Evolutionary conservation across 805 yeast genomes (phyloP), one percentile per base, ranked within the genome.

Genomic region (Nakazawaea molendinolei): DNA sequence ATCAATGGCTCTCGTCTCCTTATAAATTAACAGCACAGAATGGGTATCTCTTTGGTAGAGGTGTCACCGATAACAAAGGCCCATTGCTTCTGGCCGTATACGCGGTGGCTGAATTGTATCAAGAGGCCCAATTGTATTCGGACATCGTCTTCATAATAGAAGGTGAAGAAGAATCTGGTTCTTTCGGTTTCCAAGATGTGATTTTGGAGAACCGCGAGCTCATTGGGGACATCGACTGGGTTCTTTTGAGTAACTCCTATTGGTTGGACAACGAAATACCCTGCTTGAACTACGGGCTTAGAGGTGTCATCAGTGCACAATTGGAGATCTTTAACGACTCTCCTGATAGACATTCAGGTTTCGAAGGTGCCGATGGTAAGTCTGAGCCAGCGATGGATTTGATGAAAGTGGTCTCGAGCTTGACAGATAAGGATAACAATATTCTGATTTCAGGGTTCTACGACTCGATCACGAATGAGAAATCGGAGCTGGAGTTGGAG

Each of bases 321-420:
- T 71, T 92, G 3, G 75, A 74, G 23, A 67, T 92, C 8, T 63
- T 65, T 39, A 76, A 87, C 34, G 89, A 79, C 44, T 69, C 69
- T 41, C 95, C 94, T 1, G 97, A 92, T 55, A 65, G 95, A 40
- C 98, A 92, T 53, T 86, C 97, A 0, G 98, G 98, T 43, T 92
- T 92, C 10, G 94, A 87, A 58, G 98, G 98, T 35, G 92, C 92
- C 8, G 94, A 87, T 59, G 98, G 98, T 34, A 97, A 97, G 41
- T 69, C 82, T 39, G 98, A 90, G 49, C 97, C 98, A 2, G 79
- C 94, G 0, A 74, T 85, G 61, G 97, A 90, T 52, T 58, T 90
- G 56, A 70, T 89, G 27, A 81, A 79, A 36, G 50, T 90, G 13
- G 59, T 89, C 16, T 71, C 90, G 2, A 71, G 74, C 35, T 61